Conservation (phyloP, 164 flowering plant genomes). For the Santalum album region DNA sequence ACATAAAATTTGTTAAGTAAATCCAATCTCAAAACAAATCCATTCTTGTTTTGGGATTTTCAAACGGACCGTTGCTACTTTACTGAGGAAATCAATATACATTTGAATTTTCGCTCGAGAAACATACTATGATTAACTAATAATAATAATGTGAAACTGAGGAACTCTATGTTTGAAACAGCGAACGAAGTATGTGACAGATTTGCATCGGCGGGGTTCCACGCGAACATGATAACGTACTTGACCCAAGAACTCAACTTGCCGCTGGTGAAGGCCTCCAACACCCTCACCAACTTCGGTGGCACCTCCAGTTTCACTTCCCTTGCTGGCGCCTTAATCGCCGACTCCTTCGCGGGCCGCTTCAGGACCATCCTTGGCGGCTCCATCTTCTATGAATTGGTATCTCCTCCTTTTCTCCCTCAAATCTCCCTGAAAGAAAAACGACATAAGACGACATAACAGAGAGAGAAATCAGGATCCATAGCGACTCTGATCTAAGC, state of each 20-base stretch:
- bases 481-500: too few species aligned
- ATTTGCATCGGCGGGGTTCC: conserved; percentile 48
- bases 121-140: too few species aligned
- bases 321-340: conserved; percentile 48
- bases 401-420: conserved; percentile 3
- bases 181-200: conserved; percentile 58
- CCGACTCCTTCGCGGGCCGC: conserved; percentile 59
- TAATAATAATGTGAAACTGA: too few species aligned
- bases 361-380: conserved; percentile 50
- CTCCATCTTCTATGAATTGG: conserved; percentile 50
- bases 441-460: too few species aligned
- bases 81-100: too few species aligned
- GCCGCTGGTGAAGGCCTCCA: conserved; percentile 60
- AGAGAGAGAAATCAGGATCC: too few species aligned
- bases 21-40: too few species aligned
- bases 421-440: too few species aligned
- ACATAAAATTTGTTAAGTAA: too few species aligned
- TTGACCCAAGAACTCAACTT: conserved; percentile 50
- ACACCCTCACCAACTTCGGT: conserved; percentile 47
- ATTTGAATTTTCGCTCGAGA: too few species aligned
- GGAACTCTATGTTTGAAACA: conserved; percentile 12
- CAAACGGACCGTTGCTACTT: too few species aligned
- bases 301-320: conserved; percentile 58
- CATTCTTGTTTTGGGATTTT: too few species aligned
- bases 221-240: conserved; percentile 64